phyloP scores from a whole-genome alignment of 78 protist genomes.

The Dictyostelium citrinum region DNA sequence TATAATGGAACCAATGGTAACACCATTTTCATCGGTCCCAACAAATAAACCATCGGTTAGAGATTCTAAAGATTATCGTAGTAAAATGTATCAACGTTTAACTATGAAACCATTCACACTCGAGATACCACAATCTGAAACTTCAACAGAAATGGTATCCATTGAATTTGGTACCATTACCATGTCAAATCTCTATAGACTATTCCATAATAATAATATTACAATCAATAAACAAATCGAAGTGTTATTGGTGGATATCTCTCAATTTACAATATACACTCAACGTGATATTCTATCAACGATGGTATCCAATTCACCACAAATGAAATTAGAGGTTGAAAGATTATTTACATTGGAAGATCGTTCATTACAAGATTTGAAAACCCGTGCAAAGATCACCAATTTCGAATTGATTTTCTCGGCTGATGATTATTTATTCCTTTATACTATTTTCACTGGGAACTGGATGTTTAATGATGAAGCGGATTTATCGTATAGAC shows the following conservation, averaged over 20 bases:
- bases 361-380: conserved; percentile 8
- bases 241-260: neutral
- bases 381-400: neutral
- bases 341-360: conserved; percentile 1
- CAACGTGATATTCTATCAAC: neutral
- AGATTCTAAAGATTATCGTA: neutral
- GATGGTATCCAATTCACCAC: conserved; percentile 3
- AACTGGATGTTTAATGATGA: conserved; percentile 49
- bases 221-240: conserved; percentile 19
- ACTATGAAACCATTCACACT: conserved; percentile 57
- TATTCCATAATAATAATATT: neutral
- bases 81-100: conserved; percentile 23
- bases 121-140: conserved; percentile 25
- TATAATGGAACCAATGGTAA: conserved; percentile 53
- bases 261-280: neutral
- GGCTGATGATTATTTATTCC: conserved; percentile 39
- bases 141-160: neutral
- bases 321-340: conserved; percentile 30
- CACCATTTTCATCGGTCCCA: conserved; percentile 26
- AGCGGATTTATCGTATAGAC: neutral
- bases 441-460: conserved; percentile 42
- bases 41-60: neutral
- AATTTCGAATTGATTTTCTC: conserved; percentile 1
- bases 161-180: conserved; percentile 30
- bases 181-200: conserved; percentile 31